Percentiles rank a stretch among this genome's conserved stretches.
Conservation (phyloP, 2,329 filamentous ascomycete species). For the Xylariaceae sp. region DNA sequence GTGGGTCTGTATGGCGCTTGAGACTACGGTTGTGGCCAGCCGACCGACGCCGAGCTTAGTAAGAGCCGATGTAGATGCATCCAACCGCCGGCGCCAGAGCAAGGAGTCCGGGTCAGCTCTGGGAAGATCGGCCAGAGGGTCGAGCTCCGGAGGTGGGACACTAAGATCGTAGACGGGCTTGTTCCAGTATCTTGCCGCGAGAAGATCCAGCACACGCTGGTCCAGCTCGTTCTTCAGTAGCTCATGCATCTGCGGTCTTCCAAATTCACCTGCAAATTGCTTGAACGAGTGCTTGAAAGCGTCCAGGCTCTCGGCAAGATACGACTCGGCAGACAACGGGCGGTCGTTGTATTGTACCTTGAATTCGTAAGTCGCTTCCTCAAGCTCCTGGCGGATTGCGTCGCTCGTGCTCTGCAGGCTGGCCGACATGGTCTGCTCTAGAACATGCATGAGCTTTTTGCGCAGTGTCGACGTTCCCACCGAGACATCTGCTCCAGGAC, state of each 20-base stretch:
- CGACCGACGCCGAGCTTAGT: slow-evolving; percentile 93
- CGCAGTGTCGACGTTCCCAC: slow-evolving; percentile 83
- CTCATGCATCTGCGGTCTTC: slow-evolving; percentile 80
- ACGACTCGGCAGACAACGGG: slow-evolving; percentile 89
- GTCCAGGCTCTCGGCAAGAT: slow-evolving; percentile 90
- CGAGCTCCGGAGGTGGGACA: slow-evolving; percentile 58
- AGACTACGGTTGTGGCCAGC: slow-evolving; percentile 85
- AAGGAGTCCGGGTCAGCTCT: slow-evolving; percentile 79
- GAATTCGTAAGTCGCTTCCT: slow-evolving; percentile 96
- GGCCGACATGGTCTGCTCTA: slow-evolving; percentile 95
- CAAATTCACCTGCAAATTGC: slow-evolving; percentile 83
- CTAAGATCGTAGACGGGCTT: slow-evolving; percentile 84
- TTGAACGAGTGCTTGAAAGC: slow-evolving; percentile 98
- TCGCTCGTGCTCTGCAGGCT: slow-evolving; percentile 86
- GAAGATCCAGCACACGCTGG: slow-evolving; percentile 86
- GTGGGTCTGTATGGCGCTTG: slow-evolving; percentile 77
- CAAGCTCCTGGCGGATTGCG: slow-evolving; percentile 88
- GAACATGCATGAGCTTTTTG: slow-evolving; percentile 93
- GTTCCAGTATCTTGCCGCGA: slow-evolving; percentile 96
- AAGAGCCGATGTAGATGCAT: slow-evolving; percentile 81
- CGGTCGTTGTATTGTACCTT: slow-evolving; percentile 99
- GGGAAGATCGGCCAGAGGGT: slow-evolving; percentile 71
- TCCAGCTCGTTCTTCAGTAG: slow-evolving; percentile 89
- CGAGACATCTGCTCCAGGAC: slow-evolving; percentile 62
- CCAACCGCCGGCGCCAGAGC: slow-evolving; percentile 92